Percentiles rank a stretch among this genome's conserved stretches.
These are phyloP conservation scores for Dovyalis caffra DNA, from an alignment of 345 rosid species.

Conservation along the genomic window DNA sequence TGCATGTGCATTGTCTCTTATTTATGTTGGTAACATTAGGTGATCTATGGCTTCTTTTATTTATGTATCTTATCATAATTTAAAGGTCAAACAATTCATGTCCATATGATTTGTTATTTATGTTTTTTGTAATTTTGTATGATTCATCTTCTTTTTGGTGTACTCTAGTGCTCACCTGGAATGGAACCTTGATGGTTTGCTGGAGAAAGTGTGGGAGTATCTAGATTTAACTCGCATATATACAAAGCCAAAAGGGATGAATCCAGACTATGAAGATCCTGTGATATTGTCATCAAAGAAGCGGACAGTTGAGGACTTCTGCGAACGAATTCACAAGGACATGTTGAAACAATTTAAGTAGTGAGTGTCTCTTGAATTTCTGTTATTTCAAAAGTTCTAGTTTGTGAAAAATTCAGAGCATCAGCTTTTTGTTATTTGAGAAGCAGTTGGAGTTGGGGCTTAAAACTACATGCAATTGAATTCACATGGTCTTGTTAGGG, in stretches of 20 bases:
- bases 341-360: conserved; percentile 91
- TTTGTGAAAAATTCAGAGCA: neutral
- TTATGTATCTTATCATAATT: neutral
- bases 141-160: neutral
- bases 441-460: too few species aligned
- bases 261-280: conserved; percentile 97
- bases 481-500: too few species aligned
- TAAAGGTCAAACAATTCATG: too few species aligned
- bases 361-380: conserved; percentile 47
- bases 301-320: conserved; percentile 92
- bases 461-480: too few species aligned
- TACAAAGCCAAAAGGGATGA: conserved; percentile 96
- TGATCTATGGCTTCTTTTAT: neutral
- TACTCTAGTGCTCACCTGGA: conserved; percentile 84
- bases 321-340: conserved; percentile 82
- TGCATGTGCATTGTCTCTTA: neutral
- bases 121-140: neutral
- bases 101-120: too few species aligned
- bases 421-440: too few species aligned
- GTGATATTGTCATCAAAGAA: conserved; percentile 84
- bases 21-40: neutral
- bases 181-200: conserved; percentile 95
- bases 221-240: conserved; percentile 84
- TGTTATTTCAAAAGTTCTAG: neutral
- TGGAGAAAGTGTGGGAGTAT: conserved; percentile 94